Evolutionary conservation across 805 yeast species (phyloP).

Genomic region (Yamadazyma sp.): DNA sequence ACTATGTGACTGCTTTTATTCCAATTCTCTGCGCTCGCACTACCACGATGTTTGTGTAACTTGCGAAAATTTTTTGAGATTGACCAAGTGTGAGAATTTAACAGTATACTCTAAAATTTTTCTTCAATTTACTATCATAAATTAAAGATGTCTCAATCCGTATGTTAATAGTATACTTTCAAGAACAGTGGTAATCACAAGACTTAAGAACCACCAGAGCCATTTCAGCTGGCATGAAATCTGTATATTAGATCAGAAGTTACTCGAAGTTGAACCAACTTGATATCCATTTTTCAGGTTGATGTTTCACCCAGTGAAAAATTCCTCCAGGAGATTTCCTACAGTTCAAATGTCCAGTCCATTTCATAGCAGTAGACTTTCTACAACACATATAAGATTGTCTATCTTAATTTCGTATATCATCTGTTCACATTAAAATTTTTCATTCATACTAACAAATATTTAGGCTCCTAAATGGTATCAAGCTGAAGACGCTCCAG

Average conservation of each 20-base stretch:
- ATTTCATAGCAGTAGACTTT: too few species aligned
- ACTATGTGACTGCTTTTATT: constrained; percentile 15
- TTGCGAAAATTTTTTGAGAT: constrained; percentile 12
- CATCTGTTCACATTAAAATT: too few species aligned
- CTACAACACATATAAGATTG: too few species aligned
- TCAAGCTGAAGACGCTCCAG: constrained; percentile 88
- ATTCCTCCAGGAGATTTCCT: neutral
- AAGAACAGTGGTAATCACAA: neutral
- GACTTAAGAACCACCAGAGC: neutral
- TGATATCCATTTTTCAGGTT: too few species aligned
- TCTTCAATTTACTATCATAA: constrained; percentile 15
- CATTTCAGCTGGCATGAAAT: too few species aligned
- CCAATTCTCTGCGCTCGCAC: constrained; percentile 7
- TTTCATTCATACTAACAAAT: constrained; percentile 22
- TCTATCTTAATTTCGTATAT: too few species aligned
- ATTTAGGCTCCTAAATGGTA: constrained; percentile 83
- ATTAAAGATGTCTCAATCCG: constrained; percentile 20
- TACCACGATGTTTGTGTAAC: constrained; percentile 12
- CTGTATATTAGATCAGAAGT: too few species aligned
- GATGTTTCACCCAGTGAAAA: constrained; percentile 3
- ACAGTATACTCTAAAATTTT: constrained; percentile 14
- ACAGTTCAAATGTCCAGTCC: too few species aligned
- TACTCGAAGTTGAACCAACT: too few species aligned
- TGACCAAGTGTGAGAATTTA: constrained; percentile 12
- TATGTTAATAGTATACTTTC: constrained; percentile 13